Percentiles rank a stretch among this genome's conserved stretches.
Conservation (phyloP, 2,329 filamentous ascomycete genomes). For the Rutstroemia sp. region DNA sequence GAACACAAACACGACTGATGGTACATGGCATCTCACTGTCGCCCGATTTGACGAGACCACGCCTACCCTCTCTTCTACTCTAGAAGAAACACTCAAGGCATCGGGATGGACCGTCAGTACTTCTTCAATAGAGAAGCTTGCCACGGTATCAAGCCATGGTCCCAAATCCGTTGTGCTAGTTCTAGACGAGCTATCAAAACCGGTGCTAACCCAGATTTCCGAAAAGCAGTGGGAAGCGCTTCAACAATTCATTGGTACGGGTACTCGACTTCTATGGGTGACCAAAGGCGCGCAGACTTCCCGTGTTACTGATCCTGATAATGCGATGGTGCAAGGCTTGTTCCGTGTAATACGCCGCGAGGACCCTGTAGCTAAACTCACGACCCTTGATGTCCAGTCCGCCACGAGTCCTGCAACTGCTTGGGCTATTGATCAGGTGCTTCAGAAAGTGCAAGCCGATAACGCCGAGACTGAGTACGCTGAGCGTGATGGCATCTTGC, state of each 20-base stretch:
- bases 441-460: neutral
- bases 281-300: slow-evolving; percentile 24
- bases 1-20: neutral
- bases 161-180: neutral
- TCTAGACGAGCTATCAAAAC: neutral
- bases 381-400: slow-evolving; percentile 14
- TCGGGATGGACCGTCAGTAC: neutral
- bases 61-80: neutral
- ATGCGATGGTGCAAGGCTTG: slow-evolving; percentile 29
- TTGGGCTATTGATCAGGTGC: neutral
- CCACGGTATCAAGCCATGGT: no score
- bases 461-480: slow-evolving; percentile 25
- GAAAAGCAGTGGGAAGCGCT: slow-evolving; percentile 11
- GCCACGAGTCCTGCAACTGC: neutral
- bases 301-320: slow-evolving; percentile 25
- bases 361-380: slow-evolving; percentile 7
- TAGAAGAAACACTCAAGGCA: neutral
- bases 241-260: slow-evolving; percentile 1
- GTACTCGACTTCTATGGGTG: slow-evolving; percentile 29
- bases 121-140: neutral
- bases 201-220: slow-evolving; percentile 4
- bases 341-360: slow-evolving; percentile 24
- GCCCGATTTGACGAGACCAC: neutral
- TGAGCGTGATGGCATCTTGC: slow-evolving; percentile 25
- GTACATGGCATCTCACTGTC: neutral